Percentiles rank a stretch among this genome's conserved stretches.
phyloP scores from a whole-genome alignment of 306 rosid species.

The Dryas octopetala region DNA sequence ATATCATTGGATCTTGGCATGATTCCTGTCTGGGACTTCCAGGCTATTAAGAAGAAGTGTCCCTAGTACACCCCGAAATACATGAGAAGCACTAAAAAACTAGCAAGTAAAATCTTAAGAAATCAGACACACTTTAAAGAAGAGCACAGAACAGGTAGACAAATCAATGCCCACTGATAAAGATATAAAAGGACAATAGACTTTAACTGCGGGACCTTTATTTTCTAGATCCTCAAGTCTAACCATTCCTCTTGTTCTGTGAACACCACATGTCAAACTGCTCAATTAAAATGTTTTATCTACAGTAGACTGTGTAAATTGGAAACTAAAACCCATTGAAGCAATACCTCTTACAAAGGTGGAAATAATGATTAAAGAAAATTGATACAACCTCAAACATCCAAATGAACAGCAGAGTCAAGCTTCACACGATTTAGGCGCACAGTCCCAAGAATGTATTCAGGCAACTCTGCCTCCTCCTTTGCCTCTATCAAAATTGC shows the following conservation, averaged over 20 bases:
- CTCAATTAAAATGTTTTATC: neutral
- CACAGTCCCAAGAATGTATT: slow-evolving; percentile 85
- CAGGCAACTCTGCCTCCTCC: slow-evolving; percentile 78
- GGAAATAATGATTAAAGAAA: neutral
- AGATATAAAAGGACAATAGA: neutral
- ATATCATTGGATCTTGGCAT: neutral
- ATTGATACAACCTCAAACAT: slow-evolving; percentile 32
- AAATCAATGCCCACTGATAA: neutral
- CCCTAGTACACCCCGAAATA: too few species aligned
- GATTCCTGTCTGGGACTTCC: neutral
- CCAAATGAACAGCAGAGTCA: slow-evolving; percentile 64
- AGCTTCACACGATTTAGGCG: slow-evolving; percentile 65
- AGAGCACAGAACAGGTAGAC: neutral
- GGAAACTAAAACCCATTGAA: neutral
- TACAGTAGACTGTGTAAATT: neutral
- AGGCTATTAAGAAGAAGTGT: neutral
- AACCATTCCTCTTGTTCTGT: neutral
- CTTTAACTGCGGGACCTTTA: neutral
- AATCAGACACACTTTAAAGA: too few species aligned
- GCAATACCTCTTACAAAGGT: neutral
- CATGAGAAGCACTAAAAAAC: too few species aligned
- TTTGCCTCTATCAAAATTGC: slow-evolving; percentile 89
- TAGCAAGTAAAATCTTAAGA: too few species aligned
- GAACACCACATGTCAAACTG: neutral
- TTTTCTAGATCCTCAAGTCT: neutral